Evolutionary conservation across 208 protist species (phyloP), one percentile per base, ranked within the genome.

Genomic region (Porcisia hertigi): DNA sequence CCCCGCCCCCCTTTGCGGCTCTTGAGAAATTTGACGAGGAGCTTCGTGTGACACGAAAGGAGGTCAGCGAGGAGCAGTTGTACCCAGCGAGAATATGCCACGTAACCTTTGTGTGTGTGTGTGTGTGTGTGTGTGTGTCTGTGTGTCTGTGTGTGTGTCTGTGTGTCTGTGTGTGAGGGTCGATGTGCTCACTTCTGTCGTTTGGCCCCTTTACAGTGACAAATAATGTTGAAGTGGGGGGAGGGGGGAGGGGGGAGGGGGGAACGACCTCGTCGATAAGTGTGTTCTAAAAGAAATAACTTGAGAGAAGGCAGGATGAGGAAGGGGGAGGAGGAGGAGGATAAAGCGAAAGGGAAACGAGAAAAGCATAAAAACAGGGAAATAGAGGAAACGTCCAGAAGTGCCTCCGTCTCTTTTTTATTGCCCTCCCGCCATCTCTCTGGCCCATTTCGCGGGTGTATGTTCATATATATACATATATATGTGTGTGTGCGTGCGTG

Each of bases 241-340:
- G 23, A 20, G n/a, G 45, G 14, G n/a, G 34, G 25, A 47, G 16
- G 1, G n/a, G 4, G n/a, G 30, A 47, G 8, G 62, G n/a, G 23
- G 25, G n/a, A 25, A 52, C 39, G 30, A 54, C 25, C 49, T 53
- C n/a, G 47, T 20, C 60, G 54, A 25, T 14, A 67, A 58, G 12
- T 49, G 49, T 53, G 41, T 18, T 57, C 23, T 6, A 66, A 55
- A 55, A 41, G 8, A 49, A 12, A 30, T 30, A 14, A 36, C 3
- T 30, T 39, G 16, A 69, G 43, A 53, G 39, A 69, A n/a, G 9
- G 67, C 58, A 80, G 53, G 70, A 79, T 52, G 54, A 53, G 47
- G 41, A 47, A 73, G 55, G 64, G 30, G 11, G 62, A 39, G 71
- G 53, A 76, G 64, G 8, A 30, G 53, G 64, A 69, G 62, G 30